Conservation (phyloP, 2,329 filamentous ascomycete species). For the Aotearoamyces nothofagi region DNA sequence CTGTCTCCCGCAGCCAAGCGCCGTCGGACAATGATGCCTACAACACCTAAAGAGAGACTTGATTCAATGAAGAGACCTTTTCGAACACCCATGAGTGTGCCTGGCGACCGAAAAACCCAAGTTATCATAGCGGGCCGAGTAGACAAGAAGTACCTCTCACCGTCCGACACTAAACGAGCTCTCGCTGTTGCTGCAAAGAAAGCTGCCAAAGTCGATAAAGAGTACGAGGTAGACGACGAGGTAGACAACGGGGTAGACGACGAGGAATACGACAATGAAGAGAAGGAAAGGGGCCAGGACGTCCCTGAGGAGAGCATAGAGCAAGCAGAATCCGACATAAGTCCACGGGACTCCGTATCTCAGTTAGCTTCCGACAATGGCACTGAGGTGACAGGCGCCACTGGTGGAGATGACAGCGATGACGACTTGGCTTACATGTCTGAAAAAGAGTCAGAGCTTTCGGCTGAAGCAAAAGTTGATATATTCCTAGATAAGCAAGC, state of each 20-base stretch:
- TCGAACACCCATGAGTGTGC: slow-evolving; percentile 1
- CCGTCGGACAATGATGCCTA: slow-evolving; percentile 12
- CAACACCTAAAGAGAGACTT: slow-evolving; percentile 3
- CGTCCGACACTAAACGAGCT: slow-evolving; percentile 7
- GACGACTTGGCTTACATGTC: neutral
- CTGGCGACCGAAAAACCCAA: slow-evolving; percentile 4
- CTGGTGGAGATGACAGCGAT: slow-evolving; percentile 1
- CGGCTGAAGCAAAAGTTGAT: slow-evolving; percentile 12
- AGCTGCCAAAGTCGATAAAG: slow-evolving; percentile 10
- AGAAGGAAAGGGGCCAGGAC: neutral
- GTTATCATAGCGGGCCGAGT: slow-evolving; percentile 5
- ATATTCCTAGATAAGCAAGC: slow-evolving; percentile 16
- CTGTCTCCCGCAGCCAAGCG: slow-evolving; percentile 17
- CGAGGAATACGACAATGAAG: slow-evolving; percentile 4
- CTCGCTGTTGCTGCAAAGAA: slow-evolving; percentile 11
- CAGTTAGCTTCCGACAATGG: neutral
- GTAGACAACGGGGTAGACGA: slow-evolving; percentile 2
- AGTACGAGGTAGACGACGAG: slow-evolving; percentile 2
- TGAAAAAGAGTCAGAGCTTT: slow-evolving; percentile 4
- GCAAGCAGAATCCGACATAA: neutral
- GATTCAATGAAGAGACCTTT: slow-evolving; percentile 3
- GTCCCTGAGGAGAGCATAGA: neutral
- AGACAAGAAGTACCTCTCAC: slow-evolving; percentile 8
- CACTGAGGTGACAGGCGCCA: slow-evolving; percentile 1
- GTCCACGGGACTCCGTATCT: neutral